Percentiles rank a stretch among this genome's conserved stretches.
Conservation (phyloP, 495 filamentous ascomycete genomes). For the Tuber aestivum region DNA sequence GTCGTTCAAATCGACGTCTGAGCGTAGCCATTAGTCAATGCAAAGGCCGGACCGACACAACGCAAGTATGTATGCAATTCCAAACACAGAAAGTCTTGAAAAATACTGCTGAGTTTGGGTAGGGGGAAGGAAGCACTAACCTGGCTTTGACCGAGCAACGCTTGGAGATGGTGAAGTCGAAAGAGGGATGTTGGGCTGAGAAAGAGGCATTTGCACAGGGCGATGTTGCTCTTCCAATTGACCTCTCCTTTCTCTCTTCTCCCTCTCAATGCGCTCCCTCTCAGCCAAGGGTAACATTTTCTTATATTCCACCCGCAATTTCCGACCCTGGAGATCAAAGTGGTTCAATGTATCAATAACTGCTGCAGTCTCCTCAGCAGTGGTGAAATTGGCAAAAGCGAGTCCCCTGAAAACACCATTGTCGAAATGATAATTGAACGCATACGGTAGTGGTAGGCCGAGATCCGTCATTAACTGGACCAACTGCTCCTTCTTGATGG, state of each 20-base stretch:
- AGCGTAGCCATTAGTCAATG: conserved; percentile 39
- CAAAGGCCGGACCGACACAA: conserved; percentile 21
- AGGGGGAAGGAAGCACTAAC: conserved; percentile 56
- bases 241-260: conserved; percentile 93
- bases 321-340: conserved; percentile 88
- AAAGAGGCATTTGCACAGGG: conserved; percentile 51
- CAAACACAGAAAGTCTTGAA: conserved; percentile 29
- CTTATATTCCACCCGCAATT: conserved; percentile 95
- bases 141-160: conserved; percentile 55
- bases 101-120: conserved; percentile 18
- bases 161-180: conserved; percentile 66
- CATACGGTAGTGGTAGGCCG: conserved; percentile 85
- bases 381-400: conserved; percentile 97
- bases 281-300: conserved; percentile 97
- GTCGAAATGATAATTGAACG: conserved; percentile 99
- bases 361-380: conserved; percentile 78
- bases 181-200: conserved; percentile 49
- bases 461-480: conserved; percentile 87
- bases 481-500: conserved; percentile 93
- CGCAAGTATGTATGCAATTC: conserved; percentile 31
- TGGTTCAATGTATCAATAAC: conserved; percentile 92
- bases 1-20: conserved; percentile 79
- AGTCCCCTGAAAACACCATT: conserved; percentile 94
- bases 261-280: conserved; percentile 89
- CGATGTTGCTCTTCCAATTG: conserved; percentile 96